These are phyloP conservation scores for Pyricularia grisea DNA, from an alignment of 2,329 filamentous ascomycete genomes.

Conservation along the genomic window DNA sequence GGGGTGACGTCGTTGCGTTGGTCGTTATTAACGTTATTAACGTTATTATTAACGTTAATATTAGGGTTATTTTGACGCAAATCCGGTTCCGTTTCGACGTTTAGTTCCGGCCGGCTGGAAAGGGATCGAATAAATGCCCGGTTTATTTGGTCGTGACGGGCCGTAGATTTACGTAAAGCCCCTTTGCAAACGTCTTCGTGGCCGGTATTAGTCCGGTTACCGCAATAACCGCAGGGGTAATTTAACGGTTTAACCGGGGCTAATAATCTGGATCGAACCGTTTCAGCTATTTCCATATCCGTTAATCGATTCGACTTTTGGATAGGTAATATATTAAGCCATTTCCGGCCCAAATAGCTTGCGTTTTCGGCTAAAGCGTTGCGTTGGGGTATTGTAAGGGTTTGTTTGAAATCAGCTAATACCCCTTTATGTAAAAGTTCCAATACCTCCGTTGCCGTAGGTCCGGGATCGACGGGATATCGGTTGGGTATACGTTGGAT, in stretches of 20 bases:
- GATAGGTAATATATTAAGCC: not conserved
- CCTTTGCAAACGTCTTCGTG: not conserved
- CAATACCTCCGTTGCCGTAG: not conserved
- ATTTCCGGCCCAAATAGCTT: not conserved
- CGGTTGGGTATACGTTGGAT: not conserved
- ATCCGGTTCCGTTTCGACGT: not conserved
- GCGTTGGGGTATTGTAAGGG: not conserved
- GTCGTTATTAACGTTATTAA: too few relatives aligned
- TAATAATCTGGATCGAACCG: not conserved
- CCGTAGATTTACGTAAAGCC: not conserved
- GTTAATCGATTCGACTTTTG: not conserved
- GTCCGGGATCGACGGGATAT: not conserved
- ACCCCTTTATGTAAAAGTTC: not conserved
- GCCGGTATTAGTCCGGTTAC: not conserved
- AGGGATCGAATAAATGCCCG: not conserved
- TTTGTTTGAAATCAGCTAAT: not conserved
- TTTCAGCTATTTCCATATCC: not conserved
- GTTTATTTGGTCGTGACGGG: not conserved
- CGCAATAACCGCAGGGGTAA: not conserved
- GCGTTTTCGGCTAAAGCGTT: not conserved
- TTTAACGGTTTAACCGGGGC: not conserved
- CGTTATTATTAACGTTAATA: too few relatives aligned
- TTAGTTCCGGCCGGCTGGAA: not conserved
- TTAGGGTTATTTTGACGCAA: too few relatives aligned
- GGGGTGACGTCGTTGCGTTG: too few relatives aligned